Evolutionary conservation across 2,329 filamentous ascomycete genomes (phyloP).

Genomic region (Albifimbria verrucaria): DNA sequence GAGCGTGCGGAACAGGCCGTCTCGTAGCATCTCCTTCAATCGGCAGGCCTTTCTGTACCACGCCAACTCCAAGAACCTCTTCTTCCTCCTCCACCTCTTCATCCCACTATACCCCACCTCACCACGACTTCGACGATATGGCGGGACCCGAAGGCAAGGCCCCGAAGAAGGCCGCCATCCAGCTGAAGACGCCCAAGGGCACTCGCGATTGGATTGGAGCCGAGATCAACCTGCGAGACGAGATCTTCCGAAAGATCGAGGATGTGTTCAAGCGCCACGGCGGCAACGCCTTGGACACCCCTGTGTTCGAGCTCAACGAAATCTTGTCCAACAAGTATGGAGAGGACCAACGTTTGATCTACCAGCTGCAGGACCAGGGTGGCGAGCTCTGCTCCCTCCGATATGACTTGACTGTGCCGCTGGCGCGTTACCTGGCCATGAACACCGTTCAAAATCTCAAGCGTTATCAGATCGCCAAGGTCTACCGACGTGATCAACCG

Average conservation of each 20-base stretch:
- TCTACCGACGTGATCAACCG: conserved; percentile 49
- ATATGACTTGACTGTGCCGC: conserved; percentile 86
- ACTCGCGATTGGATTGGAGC: conserved; percentile 63
- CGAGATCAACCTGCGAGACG: conserved; percentile 77
- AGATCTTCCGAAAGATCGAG: conserved; percentile 73
- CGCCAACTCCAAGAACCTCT: not conserved
- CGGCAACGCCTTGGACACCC: conserved; percentile 74
- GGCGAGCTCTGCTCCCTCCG: conserved; percentile 72
- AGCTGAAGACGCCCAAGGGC: conserved; percentile 84
- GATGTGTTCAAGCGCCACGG: conserved; percentile 82
- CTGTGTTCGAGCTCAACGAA: conserved; percentile 82
- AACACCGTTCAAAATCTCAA: conserved; percentile 85
- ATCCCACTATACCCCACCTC: not conserved
- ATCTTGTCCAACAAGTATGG: conserved; percentile 89
- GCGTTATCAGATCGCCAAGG: conserved; percentile 93
- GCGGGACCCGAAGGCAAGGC: conserved; percentile 57
- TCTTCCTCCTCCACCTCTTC: not conserved
- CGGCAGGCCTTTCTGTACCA: not conserved
- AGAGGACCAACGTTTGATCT: conserved; percentile 89
- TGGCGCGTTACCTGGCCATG: conserved; percentile 91
- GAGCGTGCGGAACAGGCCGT: not conserved
- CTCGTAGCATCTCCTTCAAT: not conserved
- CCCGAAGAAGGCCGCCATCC: conserved; percentile 9
- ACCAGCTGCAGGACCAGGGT: conserved; percentile 82
- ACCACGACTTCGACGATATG: not conserved